Conservation (phyloP, 805 yeast species). For the Yarrowia osloensis region DNA sequence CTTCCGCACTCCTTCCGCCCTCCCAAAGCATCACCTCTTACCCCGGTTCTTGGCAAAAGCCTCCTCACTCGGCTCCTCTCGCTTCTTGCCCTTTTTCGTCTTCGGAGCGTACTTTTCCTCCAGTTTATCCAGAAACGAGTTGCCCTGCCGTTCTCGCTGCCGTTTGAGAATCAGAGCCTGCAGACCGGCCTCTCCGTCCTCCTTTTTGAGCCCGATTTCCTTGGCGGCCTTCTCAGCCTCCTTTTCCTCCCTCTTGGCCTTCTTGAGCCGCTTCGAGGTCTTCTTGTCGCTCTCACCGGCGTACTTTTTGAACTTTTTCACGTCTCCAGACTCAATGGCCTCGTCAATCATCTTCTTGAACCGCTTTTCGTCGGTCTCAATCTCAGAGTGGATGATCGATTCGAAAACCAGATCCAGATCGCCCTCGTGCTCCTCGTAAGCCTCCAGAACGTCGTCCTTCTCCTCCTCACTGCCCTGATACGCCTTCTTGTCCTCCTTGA, state of each 20-base stretch:
- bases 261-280: slow-evolving; percentile 49
- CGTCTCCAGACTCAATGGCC: slow-evolving; percentile 46
- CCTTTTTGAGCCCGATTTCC: slow-evolving; percentile 47
- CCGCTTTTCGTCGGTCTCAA: slow-evolving; percentile 62
- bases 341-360: slow-evolving; percentile 55
- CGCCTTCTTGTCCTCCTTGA: slow-evolving; percentile 63
- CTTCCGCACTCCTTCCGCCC: too few species aligned
- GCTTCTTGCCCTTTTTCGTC: slow-evolving; percentile 26
- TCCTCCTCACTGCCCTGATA: slow-evolving; percentile 56
- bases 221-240: slow-evolving; percentile 61
- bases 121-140: slow-evolving; percentile 36
- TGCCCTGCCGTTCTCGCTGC: slow-evolving; percentile 9
- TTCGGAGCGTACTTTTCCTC: slow-evolving; percentile 42
- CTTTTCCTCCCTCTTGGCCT: slow-evolving; percentile 45
- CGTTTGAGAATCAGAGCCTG: slow-evolving; percentile 43
- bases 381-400: slow-evolving; percentile 73
- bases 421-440: slow-evolving; percentile 62
- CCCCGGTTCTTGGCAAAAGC: background rate
- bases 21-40: background rate
- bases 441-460: slow-evolving; percentile 58
- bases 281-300: slow-evolving; percentile 50
- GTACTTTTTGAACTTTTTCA: slow-evolving; percentile 51
- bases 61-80: slow-evolving; percentile 4
- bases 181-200: slow-evolving; percentile 38
- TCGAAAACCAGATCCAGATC: slow-evolving; percentile 72